Evolutionary conservation across 768 basidiomycete genomes (phyloP), one percentile per base, ranked within the genome.

Genomic region (Hemileccinum rubropunctum): DNA sequence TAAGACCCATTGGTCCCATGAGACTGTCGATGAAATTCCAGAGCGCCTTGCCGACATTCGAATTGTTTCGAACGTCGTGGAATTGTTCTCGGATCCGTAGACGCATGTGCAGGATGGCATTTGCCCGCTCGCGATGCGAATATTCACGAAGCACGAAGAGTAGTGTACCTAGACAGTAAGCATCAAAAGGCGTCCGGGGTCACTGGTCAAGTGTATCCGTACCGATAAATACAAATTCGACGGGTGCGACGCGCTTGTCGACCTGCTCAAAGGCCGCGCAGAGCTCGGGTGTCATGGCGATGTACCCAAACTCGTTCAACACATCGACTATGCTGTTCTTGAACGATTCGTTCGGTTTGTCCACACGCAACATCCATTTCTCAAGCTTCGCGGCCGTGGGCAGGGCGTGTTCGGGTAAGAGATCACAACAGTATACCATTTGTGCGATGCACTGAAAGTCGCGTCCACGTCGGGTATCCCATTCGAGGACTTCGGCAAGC

Each of bases 151-250:
- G 69, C 4, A 81, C 67, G 57, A 72, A 86, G 12, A 91, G 71
- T 12, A 89, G 64, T 18, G 90, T 80, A 49, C 88, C 90, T 91
- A 47, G 13, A 14, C 8, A 3, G 10, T 45, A 32, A 52, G 42
- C n/a, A 48, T 38, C 33, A 14, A 20, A 37, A 4, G 28, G 17
- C 20, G 21, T 30, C 33, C 26, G 21, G 52, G 15, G 23, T 23
- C 23, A 23, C 21, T 18, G 10, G 34, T 21, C 42, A 23, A 21
- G 4, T 8, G 26, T 18, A 17, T 17, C 12, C 76, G 52, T 60
- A 91, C 91, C 88, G 36, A 90, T 82, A 65, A 87, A 91, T 28
- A 91, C 80, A 62, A 92, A 88, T 60, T 90, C 86, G 8, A 84
- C 80, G 2, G 87, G 87, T 2, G 86, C 81, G 35, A 91, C 76